Evolutionary conservation across 306 rosid species (phyloP).

Genomic region (Quercus mongolica): DNA sequence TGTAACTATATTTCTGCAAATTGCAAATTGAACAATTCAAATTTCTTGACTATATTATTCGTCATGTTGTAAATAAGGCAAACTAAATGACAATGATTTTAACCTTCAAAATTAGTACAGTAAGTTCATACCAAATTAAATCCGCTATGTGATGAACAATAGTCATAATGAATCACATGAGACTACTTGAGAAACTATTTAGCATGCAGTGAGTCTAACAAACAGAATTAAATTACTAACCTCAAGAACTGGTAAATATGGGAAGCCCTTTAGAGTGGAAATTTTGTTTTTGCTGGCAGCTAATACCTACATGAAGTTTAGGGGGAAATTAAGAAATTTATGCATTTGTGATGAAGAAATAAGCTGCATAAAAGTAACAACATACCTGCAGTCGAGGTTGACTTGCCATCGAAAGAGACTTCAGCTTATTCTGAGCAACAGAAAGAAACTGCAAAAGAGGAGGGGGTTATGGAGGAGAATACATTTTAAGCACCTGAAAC

Average conservation of each 20-base stretch:
- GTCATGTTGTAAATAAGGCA: neutral
- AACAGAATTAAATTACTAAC: slow-evolving; percentile 38
- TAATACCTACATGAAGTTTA: slow-evolving; percentile 64
- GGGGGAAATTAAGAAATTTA: neutral
- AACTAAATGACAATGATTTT: neutral
- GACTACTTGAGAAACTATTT: neutral
- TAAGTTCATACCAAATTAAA: neutral
- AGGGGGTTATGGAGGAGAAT: slow-evolving; percentile 2
- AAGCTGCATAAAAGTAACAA: slow-evolving; percentile 20
- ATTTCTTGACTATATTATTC: neutral
- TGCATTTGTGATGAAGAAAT: neutral
- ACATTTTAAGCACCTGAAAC: slow-evolving; percentile 8
- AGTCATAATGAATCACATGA: neutral
- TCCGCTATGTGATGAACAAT: slow-evolving; percentile 2
- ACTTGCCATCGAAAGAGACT: slow-evolving; percentile 92
- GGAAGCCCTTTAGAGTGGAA: slow-evolving; percentile 87
- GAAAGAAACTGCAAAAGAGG: slow-evolving; percentile 76
- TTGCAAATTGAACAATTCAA: neutral
- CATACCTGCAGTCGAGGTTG: slow-evolving; percentile 96
- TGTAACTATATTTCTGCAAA: neutral
- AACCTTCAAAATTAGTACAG: neutral
- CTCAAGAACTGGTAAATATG: slow-evolving; percentile 91
- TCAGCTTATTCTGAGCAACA: slow-evolving; percentile 96
- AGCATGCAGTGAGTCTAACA: neutral
- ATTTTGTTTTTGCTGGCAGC: slow-evolving; percentile 99